Conservation (phyloP, 306 rosid species). For the Canavalia gladiata region DNA sequence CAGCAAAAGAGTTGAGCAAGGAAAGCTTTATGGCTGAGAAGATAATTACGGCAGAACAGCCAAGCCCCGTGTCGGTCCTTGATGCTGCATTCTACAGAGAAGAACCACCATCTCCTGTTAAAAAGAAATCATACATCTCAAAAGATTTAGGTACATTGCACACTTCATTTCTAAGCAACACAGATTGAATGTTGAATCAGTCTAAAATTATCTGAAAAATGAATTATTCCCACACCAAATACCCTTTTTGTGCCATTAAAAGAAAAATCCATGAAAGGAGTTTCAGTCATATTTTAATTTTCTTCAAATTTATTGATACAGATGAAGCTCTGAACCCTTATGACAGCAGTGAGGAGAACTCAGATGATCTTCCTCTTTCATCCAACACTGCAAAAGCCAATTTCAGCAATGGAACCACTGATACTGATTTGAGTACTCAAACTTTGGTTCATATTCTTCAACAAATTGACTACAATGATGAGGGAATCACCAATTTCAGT, state of each 20-base stretch:
- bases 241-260: constrained; percentile 13
- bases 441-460: constrained; percentile 59
- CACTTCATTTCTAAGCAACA: constrained; percentile 36
- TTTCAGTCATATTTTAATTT: constrained; percentile 38
- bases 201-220: constrained; percentile 23
- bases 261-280: constrained; percentile 5
- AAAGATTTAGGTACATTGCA: constrained; percentile 61
- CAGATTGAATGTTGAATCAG: constrained; percentile 7
- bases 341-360: constrained; percentile 56
- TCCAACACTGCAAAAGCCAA: constrained; percentile 46
- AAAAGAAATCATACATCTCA: constrained; percentile 74
- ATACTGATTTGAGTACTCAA: constrained; percentile 52
- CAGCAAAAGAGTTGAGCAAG: constrained; percentile 48
- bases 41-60: constrained; percentile 71
- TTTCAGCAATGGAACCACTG: constrained; percentile 54
- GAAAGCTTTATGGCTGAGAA: constrained; percentile 54
- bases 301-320: constrained; percentile 56
- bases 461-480: constrained; percentile 49
- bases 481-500: constrained; percentile 49
- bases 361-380: constrained; percentile 50
- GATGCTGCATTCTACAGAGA: constrained; percentile 84
- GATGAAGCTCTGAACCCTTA: constrained; percentile 60
- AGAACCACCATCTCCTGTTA: constrained; percentile 96
- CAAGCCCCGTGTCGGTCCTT: constrained; percentile 96
- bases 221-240: neutral